Conservation (phyloP, 768 basidiomycete genomes). For the Fistulinella prunicolor region DNA sequence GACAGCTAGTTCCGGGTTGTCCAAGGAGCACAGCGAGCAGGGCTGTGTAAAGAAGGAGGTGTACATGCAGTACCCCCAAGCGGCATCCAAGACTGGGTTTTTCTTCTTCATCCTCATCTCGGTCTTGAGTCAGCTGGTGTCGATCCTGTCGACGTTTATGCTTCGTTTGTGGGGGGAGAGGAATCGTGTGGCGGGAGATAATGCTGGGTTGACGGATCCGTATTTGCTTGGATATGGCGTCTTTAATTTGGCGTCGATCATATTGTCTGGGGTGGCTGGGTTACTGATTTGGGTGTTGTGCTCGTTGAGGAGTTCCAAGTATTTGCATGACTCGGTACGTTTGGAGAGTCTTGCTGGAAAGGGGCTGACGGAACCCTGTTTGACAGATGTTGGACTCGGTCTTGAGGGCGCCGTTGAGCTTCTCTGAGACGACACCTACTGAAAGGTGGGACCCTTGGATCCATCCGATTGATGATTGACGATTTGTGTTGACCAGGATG, state of each 20-base stretch:
- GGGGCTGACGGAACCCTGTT: background rate
- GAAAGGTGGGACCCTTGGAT: constrained; percentile 50
- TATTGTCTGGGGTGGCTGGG: constrained; percentile 53
- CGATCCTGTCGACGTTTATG: constrained; percentile 59
- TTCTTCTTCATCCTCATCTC: constrained; percentile 57
- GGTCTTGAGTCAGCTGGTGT: constrained; percentile 52
- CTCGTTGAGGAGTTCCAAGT: constrained; percentile 66
- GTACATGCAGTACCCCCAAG: constrained; percentile 73
- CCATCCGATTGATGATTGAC: background rate
- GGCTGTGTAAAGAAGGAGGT: constrained; percentile 78
- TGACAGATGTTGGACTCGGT: constrained; percentile 73
- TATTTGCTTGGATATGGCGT: constrained; percentile 67
- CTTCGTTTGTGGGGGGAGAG: constrained; percentile 83
- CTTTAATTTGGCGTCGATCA: constrained; percentile 56
- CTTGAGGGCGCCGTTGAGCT: constrained; percentile 79
- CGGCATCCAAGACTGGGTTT: constrained; percentile 76
- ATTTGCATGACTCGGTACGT: constrained; percentile 73
- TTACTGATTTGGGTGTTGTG: constrained; percentile 77
- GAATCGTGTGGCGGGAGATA: constrained; percentile 58
- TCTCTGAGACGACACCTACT: constrained; percentile 87
- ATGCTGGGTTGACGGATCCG: constrained; percentile 49
- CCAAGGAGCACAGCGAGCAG: constrained; percentile 73
- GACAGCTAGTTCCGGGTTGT: constrained; percentile 43
- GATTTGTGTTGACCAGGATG: background rate
- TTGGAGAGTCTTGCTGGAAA: too few species aligned